Percentiles rank a stretch among this genome's conserved stretches.
phyloP scores from a whole-genome alignment of 169 alveolate species.

The Condylostoma magnum region DNA sequence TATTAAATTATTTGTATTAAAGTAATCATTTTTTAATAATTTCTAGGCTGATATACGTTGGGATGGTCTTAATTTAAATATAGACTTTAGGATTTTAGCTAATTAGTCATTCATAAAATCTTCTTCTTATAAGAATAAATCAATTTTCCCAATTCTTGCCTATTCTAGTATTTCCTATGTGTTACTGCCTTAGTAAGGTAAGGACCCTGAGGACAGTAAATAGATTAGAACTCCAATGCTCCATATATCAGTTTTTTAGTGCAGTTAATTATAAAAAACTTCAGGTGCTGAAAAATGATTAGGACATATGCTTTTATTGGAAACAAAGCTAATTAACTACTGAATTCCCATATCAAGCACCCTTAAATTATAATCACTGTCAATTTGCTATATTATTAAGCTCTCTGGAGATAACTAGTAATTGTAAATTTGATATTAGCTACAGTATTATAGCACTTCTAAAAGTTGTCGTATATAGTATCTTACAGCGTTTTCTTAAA shows the following conservation, averaged over 20 bases:
- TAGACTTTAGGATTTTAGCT: too few relatives aligned
- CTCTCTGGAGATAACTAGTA: constrained; percentile 85
- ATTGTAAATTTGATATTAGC: constrained; percentile 72
- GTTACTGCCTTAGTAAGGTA: neutral
- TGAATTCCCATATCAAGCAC: constrained; percentile 85
- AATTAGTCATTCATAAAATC: too few relatives aligned
- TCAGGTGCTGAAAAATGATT: constrained; percentile 36
- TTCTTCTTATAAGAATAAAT: too few relatives aligned
- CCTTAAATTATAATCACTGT: constrained; percentile 51
- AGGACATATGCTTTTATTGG: constrained; percentile 48
- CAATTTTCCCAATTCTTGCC: too few relatives aligned
- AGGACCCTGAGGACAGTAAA: constrained; percentile 48
- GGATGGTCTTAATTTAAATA: too few relatives aligned
- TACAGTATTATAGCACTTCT: constrained; percentile 74
- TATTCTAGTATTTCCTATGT: too few relatives aligned
- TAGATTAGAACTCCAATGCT: constrained; percentile 63
- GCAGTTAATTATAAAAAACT: constrained; percentile 45
- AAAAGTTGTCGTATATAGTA: constrained; percentile 70
- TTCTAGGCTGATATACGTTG: too few relatives aligned
- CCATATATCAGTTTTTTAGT: constrained; percentile 69
- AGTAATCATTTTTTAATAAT: too few relatives aligned
- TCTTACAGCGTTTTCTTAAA: constrained; percentile 70
- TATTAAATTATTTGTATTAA: too few relatives aligned
- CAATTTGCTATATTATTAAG: constrained; percentile 47
- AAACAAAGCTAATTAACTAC: too few relatives aligned